Conservation (phyloP, 371 early-diverging fungal genomes). For the Mucor plumbeus region DNA sequence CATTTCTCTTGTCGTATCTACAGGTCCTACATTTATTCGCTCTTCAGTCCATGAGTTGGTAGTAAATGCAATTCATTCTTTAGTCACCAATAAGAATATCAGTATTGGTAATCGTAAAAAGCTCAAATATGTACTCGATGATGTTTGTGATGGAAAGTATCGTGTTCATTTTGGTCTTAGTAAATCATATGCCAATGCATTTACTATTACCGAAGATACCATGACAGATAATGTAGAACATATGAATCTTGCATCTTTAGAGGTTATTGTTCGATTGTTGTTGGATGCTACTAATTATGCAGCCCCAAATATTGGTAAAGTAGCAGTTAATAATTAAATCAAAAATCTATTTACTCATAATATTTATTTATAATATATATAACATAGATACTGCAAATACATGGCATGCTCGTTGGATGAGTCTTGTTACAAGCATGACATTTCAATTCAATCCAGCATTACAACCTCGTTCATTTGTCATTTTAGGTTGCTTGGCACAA, state of each 20-base stretch:
- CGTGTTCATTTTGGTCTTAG: conserved; percentile 80
- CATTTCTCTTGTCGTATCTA: conserved; percentile 76
- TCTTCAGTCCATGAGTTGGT: conserved; percentile 87
- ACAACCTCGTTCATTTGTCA: conserved; percentile 92
- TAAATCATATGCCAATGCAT: conserved; percentile 70
- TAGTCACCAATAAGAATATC: conserved; percentile 69
- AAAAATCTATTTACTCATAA: neutral
- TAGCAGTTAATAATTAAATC: too few species aligned
- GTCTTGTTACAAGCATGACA: conserved; percentile 84
- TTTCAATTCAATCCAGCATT: conserved; percentile 91
- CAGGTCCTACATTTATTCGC: conserved; percentile 82
- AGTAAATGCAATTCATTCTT: conserved; percentile 82
- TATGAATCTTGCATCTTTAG: conserved; percentile 73
- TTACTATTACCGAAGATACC: conserved; percentile 63
- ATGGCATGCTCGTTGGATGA: conserved; percentile 91
- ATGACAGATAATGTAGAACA: conserved; percentile 63
- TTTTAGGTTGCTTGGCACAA: conserved; percentile 84
- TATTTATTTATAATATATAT: neutral
- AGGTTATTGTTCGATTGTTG: conserved; percentile 75
- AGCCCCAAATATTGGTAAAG: conserved; percentile 67
- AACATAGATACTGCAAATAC: conserved; percentile 71
- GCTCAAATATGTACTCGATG: conserved; percentile 61
- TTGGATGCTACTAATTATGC: conserved; percentile 78
- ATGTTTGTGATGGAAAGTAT: conserved; percentile 77
- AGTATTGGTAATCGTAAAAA: conserved; percentile 58